Evolutionary conservation across 2,329 filamentous ascomycete species (phyloP).

Genomic region (Ascochyta lentis): DNA sequence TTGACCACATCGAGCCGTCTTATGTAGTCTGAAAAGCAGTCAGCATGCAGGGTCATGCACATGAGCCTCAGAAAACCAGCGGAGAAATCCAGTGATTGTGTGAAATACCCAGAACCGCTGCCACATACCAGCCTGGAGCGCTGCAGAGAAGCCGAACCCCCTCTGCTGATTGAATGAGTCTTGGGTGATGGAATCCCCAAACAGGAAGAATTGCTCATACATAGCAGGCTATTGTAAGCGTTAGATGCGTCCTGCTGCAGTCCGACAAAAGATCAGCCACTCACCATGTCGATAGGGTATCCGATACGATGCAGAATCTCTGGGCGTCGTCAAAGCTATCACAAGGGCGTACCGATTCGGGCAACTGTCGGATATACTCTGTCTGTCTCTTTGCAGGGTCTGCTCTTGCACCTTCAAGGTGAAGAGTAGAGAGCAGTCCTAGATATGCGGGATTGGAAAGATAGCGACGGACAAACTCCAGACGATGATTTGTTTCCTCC

Average conservation of each 20-base stretch:
- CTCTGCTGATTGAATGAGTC: slow-evolving; percentile 64
- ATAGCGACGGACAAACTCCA: slow-evolving; percentile 4
- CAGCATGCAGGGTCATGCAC: slow-evolving; percentile 12
- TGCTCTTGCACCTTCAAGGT: not conserved
- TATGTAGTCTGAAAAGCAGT: slow-evolving; percentile 67
- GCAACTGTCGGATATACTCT: slow-evolving; percentile 4
- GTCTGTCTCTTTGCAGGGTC: not conserved
- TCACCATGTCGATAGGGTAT: slow-evolving; percentile 16
- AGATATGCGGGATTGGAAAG: not conserved
- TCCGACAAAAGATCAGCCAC: slow-evolving; percentile 1
- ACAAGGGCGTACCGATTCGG: slow-evolving; percentile 13
- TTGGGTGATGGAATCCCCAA: slow-evolving; percentile 90
- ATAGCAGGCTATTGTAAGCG: slow-evolving; percentile 29
- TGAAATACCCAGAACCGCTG: not conserved
- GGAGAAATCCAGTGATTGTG: not conserved
- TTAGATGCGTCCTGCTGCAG: not conserved
- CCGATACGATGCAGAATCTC: slow-evolving; percentile 2
- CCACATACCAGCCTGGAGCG: slow-evolving; percentile 70
- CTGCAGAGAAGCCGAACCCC: slow-evolving; percentile 77
- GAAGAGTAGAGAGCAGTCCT: not conserved
- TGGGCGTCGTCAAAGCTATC: slow-evolving; percentile 20
- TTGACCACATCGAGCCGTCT: slow-evolving; percentile 87
- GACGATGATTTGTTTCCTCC: slow-evolving; percentile 2
- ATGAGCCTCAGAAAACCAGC: not conserved
- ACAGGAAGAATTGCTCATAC: slow-evolving; percentile 67